These are phyloP conservation scores for Tetratostichococcus sp. DNA, from an alignment of 139 green algal species.

Conservation along the genomic window DNA sequence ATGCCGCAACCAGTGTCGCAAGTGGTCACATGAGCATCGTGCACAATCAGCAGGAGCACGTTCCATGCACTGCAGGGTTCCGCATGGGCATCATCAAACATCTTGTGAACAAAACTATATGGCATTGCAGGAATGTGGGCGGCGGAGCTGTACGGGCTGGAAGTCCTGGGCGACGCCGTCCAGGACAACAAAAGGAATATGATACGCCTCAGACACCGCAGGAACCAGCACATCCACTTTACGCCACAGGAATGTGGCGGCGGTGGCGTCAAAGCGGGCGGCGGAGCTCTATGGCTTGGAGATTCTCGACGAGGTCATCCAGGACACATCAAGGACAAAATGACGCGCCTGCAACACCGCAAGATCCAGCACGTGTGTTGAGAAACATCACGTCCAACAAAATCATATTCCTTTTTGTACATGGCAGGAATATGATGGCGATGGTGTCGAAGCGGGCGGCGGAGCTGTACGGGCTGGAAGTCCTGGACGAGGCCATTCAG, in stretches of 20 bases:
- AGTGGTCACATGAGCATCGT: no score
- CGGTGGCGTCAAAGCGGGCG: conserved; percentile 27
- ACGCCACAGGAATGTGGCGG: no score
- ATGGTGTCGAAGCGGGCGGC: conserved; percentile 43
- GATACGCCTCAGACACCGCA: no score
- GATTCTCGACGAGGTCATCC: conserved; percentile 69
- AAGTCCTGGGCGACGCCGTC: conserved; percentile 45
- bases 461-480: conserved; percentile 35
- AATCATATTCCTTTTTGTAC: background rate
- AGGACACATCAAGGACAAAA: conserved; percentile 89
- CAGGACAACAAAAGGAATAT: no score
- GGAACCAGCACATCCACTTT: no score
- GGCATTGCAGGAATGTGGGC: conserved; percentile 31
- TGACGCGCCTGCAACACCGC: conserved; percentile 97
- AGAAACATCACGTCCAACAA: no score
- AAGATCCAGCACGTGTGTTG: no score
- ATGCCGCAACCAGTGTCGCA: no score
- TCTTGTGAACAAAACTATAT: no score
- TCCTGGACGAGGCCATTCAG: conserved; percentile 51
- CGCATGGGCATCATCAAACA: no score
- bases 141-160: conserved; percentile 34
- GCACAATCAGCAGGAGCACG: no score
- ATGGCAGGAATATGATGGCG: conserved; percentile 35
- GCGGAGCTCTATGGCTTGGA: conserved; percentile 72
- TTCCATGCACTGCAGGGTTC: no score